A percentile compares a stretch with the other conserved stretches of the same genome.
phyloP scores from a whole-genome alignment of 768 basidiomycete species.

The Kwoniella bestiolae region DNA sequence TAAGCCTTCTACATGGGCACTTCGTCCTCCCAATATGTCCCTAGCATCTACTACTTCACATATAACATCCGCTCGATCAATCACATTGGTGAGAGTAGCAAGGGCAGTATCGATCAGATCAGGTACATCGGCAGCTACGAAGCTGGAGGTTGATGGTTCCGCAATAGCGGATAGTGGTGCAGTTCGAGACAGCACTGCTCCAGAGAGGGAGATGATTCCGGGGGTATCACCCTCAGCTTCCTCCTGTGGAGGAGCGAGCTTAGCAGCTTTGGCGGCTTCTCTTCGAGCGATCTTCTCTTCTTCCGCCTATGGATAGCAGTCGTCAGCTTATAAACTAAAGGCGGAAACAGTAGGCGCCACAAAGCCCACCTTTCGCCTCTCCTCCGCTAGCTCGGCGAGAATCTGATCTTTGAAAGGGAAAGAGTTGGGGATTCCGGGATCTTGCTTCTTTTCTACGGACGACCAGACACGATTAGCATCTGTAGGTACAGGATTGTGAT shows the following conservation, averaged over 20 bases:
- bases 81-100: slow-evolving; percentile 67
- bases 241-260: slow-evolving; percentile 56
- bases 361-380: slow-evolving; percentile 72
- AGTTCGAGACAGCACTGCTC: slow-evolving; percentile 35
- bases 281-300: slow-evolving; percentile 69
- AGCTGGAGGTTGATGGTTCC: slow-evolving; percentile 28
- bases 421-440: slow-evolving; percentile 89
- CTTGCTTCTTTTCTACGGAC: slow-evolving; percentile 68
- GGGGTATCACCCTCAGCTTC: slow-evolving; percentile 54
- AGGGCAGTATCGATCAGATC: slow-evolving; percentile 69
- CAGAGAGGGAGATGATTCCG: slow-evolving; percentile 46
- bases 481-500: neutral
- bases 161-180: slow-evolving; percentile 26
- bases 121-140: slow-evolving; percentile 61
- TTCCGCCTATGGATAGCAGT: slow-evolving; percentile 62
- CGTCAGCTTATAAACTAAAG: neutral
- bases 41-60: slow-evolving; percentile 81
- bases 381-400: slow-evolving; percentile 82
- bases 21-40: slow-evolving; percentile 76
- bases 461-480: neutral
- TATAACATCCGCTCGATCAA: slow-evolving; percentile 78
- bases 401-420: slow-evolving; percentile 95
- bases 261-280: slow-evolving; percentile 66
- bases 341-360: neutral
- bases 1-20: slow-evolving; percentile 67